Conservation (phyloP, 2,329 filamentous ascomycete genomes). For the Drechslerella stenobrocha region DNA sequence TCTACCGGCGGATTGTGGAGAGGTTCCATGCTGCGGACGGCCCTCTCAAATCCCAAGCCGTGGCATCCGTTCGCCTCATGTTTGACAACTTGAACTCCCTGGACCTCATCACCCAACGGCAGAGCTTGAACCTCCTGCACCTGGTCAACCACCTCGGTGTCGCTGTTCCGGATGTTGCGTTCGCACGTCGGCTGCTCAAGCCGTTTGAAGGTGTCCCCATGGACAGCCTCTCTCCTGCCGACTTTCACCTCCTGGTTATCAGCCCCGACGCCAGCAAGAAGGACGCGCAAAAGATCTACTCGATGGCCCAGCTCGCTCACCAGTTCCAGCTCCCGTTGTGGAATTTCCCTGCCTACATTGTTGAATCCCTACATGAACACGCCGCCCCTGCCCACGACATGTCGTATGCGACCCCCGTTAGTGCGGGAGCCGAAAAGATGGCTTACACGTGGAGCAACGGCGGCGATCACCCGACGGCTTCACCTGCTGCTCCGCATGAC, state of each 20-base stretch:
- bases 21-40: slow-evolving; percentile 23
- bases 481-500: slow-evolving; percentile 63
- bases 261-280: slow-evolving; percentile 47
- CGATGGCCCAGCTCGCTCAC: slow-evolving; percentile 62
- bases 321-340: slow-evolving; percentile 62
- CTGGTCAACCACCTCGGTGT: slow-evolving; percentile 50
- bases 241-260: slow-evolving; percentile 51
- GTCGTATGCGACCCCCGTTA: slow-evolving; percentile 61
- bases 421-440: slow-evolving; percentile 72
- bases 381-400: slow-evolving; percentile 49
- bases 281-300: slow-evolving; percentile 54
- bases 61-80: slow-evolving; percentile 36
- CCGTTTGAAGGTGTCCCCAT: slow-evolving; percentile 51
- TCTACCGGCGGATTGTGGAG: slow-evolving; percentile 40
- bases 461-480: slow-evolving; percentile 69
- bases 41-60: slow-evolving; percentile 30
- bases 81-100: slow-evolving; percentile 42
- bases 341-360: slow-evolving; percentile 49
- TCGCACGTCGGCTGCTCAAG: slow-evolving; percentile 49
- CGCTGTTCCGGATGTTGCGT: slow-evolving; percentile 39
- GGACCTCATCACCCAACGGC: slow-evolving; percentile 49
- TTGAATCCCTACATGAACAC: slow-evolving; percentile 58
- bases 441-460: slow-evolving; percentile 83
- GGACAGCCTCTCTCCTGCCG: slow-evolving; percentile 50
- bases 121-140: slow-evolving; percentile 51